Evolutionary conservation across 2,329 filamentous ascomycete species (phyloP).

Genomic region (Madurella fahalii): DNA sequence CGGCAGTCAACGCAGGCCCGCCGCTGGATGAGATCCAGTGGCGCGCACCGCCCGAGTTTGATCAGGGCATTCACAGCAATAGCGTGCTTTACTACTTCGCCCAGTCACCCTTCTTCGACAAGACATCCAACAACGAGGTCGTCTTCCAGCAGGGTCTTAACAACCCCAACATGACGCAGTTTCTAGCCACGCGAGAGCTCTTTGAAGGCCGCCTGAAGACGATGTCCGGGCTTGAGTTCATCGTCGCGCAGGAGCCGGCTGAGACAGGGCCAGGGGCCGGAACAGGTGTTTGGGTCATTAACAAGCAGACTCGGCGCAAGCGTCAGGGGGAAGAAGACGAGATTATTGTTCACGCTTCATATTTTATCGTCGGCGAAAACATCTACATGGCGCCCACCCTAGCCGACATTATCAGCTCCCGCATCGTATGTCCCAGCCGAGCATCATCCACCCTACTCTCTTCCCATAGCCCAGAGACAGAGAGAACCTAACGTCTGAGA

Average conservation of each 20-base stretch:
- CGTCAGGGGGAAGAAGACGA: conserved; percentile 52
- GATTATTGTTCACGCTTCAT: conserved; percentile 55
- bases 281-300: conserved; percentile 66
- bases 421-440: conserved; percentile 46
- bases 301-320: conserved; percentile 62
- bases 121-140: conserved; percentile 63
- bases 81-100: conserved; percentile 65
- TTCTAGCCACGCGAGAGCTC: conserved; percentile 57
- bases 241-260: conserved; percentile 61
- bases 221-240: conserved; percentile 64
- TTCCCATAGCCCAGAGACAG: neutral
- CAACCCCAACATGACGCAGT: conserved; percentile 54
- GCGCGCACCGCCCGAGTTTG: conserved; percentile 43
- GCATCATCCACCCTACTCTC: neutral
- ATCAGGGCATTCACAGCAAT: conserved; percentile 55
- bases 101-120: conserved; percentile 64
- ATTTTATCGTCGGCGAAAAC: conserved; percentile 63
- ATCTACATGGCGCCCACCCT: conserved; percentile 63
- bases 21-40: conserved; percentile 66
- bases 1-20: conserved; percentile 46
- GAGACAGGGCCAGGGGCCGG: conserved; percentile 57
- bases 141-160: conserved; percentile 59
- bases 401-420: conserved; percentile 54
- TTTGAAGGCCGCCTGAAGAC: conserved; percentile 60
- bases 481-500: neutral